phyloP scores from a whole-genome alignment of 495 filamentous ascomycete genomes.

The Recurvomyces mirabilis region DNA sequence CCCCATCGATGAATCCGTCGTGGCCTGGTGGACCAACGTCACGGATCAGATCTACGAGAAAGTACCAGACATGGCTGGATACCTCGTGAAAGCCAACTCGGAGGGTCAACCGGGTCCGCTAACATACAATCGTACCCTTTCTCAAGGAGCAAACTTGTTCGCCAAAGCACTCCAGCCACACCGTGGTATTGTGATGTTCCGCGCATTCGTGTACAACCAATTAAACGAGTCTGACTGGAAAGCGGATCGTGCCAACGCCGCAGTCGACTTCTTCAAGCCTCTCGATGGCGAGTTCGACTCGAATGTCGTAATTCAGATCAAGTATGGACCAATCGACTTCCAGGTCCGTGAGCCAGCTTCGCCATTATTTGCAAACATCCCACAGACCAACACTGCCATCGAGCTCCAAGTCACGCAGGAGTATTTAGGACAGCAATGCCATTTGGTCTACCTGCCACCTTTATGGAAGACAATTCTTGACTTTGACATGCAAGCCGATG shows the following conservation, averaged over 20 bases:
- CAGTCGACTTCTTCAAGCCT: conserved; percentile 53
- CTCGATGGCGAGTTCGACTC: conserved; percentile 57
- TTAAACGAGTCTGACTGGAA: conserved; percentile 50
- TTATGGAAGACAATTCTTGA: conserved; percentile 57
- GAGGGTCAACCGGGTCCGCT: conserved; percentile 61
- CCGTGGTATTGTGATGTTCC: conserved; percentile 60
- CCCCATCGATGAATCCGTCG: conserved; percentile 48
- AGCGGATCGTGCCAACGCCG: conserved; percentile 57
- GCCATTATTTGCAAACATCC: conserved; percentile 56
- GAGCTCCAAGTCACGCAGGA: conserved; percentile 59
- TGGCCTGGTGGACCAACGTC: conserved; percentile 50
- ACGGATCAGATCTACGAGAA: conserved; percentile 46
- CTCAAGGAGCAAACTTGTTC: conserved; percentile 61
- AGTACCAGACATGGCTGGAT: conserved; percentile 58
- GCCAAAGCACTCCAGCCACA: conserved; percentile 47
- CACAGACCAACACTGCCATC: conserved; percentile 47
- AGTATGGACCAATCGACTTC: conserved; percentile 67
- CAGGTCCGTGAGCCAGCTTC: conserved; percentile 60
- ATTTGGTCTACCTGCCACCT: conserved; percentile 55
- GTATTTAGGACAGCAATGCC: conserved; percentile 61
- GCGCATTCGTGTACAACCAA: conserved; percentile 62
- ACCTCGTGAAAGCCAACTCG: conserved; percentile 62
- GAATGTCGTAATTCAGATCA: conserved; percentile 63
- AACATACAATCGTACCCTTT: conserved; percentile 57
- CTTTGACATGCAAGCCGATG: conserved; percentile 53